These are phyloP conservation scores for Didymella exigua DNA, from an alignment of 2,329 filamentous ascomycete genomes.

Conservation along the genomic window DNA sequence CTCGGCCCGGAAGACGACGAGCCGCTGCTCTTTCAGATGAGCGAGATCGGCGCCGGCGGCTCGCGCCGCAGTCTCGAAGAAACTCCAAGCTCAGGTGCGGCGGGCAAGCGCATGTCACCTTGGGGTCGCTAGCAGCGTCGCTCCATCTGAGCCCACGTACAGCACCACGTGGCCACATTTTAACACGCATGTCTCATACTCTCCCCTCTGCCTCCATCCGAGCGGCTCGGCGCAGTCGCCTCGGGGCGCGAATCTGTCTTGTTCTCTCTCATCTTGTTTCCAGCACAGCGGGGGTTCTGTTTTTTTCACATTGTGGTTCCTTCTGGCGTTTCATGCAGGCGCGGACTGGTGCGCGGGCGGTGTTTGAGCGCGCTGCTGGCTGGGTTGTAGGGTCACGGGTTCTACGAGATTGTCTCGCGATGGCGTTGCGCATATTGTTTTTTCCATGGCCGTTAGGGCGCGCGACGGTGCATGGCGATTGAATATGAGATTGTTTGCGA, in stretches of 20 bases:
- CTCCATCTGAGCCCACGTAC: not conserved
- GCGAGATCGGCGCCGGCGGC: constrained; percentile 63
- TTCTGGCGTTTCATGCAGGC: no score
- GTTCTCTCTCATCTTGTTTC: not conserved
- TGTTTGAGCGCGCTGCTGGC: no score
- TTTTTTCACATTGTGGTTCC: no score
- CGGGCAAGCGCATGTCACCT: constrained; percentile 35
- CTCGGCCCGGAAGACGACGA: constrained; percentile 65
- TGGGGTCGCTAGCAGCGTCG: constrained; percentile 22
- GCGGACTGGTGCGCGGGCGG: no score
- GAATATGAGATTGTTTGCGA: no score
- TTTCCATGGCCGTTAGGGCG: no score
- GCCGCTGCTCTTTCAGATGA: constrained; percentile 74
- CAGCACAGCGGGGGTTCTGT: no score
- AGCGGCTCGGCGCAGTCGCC: not conserved
- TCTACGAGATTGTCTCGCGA: no score
- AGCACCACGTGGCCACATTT: not conserved
- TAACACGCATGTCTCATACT: not conserved
- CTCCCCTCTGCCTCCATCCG: no score
- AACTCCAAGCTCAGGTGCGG: constrained; percentile 36
- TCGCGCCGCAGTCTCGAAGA: constrained; percentile 48
- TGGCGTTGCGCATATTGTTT: no score
- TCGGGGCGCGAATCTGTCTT: not conserved
- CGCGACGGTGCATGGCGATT: no score
- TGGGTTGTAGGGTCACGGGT: no score